These are phyloP conservation scores for Tylopilus felleus DNA, from an alignment of 768 basidiomycete species.

Conservation along the genomic window DNA sequence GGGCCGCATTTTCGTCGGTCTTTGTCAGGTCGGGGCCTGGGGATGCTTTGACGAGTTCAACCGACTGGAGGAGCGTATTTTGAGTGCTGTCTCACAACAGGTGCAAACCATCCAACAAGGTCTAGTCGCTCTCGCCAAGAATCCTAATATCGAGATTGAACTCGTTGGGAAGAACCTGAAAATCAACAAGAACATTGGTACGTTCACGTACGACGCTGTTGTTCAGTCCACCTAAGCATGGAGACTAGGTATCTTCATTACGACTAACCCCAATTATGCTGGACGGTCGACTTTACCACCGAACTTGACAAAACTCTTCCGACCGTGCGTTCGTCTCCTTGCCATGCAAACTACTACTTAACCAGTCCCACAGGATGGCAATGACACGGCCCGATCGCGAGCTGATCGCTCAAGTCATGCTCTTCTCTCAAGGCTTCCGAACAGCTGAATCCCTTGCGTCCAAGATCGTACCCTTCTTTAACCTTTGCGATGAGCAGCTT, in stretches of 20 bases:
- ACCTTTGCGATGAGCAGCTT: constrained; percentile 94
- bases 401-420: constrained; percentile 98
- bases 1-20: constrained; percentile 98
- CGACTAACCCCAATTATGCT: constrained; percentile 98
- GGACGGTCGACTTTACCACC: constrained; percentile 90
- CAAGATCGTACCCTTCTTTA: constrained; percentile 99
- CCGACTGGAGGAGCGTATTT: constrained; percentile 94
- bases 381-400: constrained; percentile 99
- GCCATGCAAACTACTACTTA: not conserved
- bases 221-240: constrained; percentile 5
- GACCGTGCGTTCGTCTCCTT: constrained; percentile 60
- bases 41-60: constrained; percentile 99
- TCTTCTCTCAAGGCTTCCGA: constrained; percentile 99
- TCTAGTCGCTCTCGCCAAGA: constrained; percentile 73
- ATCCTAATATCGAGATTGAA: constrained; percentile 89
- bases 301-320: constrained; percentile 88
- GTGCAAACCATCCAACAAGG: constrained; percentile 99
- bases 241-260: constrained; percentile 87
- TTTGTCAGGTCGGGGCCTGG: constrained; percentile 99
- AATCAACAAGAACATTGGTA: constrained; percentile 92
- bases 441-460: constrained; percentile 97
- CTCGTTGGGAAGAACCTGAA: constrained; percentile 91
- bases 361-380: constrained; percentile 67
- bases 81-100: constrained; percentile 98
- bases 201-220: constrained; percentile 3